phyloP scores from a whole-genome alignment of 495 filamentous ascomycete species.

The Aspergillus wentii region DNA sequence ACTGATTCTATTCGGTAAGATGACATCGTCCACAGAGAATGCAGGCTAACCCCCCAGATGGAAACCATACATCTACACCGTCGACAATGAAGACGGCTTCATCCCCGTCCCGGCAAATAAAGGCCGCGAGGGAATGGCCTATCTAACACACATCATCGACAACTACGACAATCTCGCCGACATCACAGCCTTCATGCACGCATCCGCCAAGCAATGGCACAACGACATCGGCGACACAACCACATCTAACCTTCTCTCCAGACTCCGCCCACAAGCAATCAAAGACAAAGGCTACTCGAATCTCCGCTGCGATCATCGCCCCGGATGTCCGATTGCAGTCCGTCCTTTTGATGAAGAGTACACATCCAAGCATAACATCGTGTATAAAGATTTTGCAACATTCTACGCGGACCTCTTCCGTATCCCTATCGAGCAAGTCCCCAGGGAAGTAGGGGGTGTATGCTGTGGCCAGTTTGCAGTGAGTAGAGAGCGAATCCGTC shows the following conservation, averaged over 20 bases:
- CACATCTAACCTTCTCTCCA: constrained; percentile 16
- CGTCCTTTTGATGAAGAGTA: constrained; percentile 14
- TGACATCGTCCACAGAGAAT: not conserved
- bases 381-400: constrained; percentile 6
- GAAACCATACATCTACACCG: constrained; percentile 41
- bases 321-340: constrained; percentile 22
- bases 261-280: constrained; percentile 22
- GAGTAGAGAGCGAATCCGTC: constrained; percentile 36
- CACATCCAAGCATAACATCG: constrained; percentile 7
- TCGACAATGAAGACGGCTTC: constrained; percentile 43
- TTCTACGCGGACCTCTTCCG: constrained; percentile 17
- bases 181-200: constrained; percentile 33
- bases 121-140: constrained; percentile 31
- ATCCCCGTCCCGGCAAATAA: constrained; percentile 25
- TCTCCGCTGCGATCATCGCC: constrained; percentile 28
- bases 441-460: constrained; percentile 21
- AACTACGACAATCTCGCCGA: constrained; percentile 28
- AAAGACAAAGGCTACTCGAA: constrained; percentile 31
- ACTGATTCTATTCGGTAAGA: not conserved
- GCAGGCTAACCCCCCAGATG: not conserved
- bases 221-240: constrained; percentile 27
- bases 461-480: constrained; percentile 66
- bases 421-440: constrained; percentile 26
- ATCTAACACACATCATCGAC: constrained; percentile 39
- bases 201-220: constrained; percentile 30